Evolutionary conservation across 495 filamentous ascomycete genomes (phyloP).

Genomic region (Glutinoglossum americanum): DNA sequence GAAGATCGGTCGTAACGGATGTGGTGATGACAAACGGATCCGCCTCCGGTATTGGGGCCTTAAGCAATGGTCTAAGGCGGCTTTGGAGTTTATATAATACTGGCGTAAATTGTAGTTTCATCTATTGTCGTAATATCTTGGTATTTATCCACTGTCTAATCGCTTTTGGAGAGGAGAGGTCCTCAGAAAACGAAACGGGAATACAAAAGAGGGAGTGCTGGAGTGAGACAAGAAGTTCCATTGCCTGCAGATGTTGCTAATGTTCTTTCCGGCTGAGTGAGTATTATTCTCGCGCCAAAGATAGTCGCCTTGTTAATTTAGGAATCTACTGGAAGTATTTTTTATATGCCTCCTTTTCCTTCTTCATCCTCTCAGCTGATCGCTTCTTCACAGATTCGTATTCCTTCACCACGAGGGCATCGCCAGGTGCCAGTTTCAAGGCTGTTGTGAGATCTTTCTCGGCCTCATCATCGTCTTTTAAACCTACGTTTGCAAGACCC

Average conservation of each 20-base stretch:
- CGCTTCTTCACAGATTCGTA: constrained; percentile 53
- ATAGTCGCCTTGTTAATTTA: too few species aligned
- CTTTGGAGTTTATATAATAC: too few species aligned
- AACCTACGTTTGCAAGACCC: constrained; percentile 44
- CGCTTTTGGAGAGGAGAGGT: neutral
- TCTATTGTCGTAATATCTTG: neutral
- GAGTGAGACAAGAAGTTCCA: too few species aligned
- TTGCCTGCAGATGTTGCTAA: too few species aligned
- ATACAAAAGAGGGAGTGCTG: too few species aligned
- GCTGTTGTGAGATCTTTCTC: constrained; percentile 60
- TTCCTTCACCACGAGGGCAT: constrained; percentile 56
- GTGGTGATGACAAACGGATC: too few species aligned
- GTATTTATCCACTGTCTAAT: neutral
- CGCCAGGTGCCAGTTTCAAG: constrained; percentile 47
- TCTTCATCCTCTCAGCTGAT: constrained; percentile 47
- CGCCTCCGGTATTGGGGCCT: too few species aligned
- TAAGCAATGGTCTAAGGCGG: too few species aligned
- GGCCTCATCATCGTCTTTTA: constrained; percentile 76
- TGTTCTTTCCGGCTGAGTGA: too few species aligned
- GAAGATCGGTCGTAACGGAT: too few species aligned
- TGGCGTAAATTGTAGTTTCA: neutral
- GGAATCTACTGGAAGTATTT: constrained; percentile 52
- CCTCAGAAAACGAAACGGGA: too few species aligned
- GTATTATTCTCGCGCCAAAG: too few species aligned
- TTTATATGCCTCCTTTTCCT: constrained; percentile 72